A percentile compares a stretch with the other conserved stretches of the same genome.
Conservation (phyloP, 1,284 basidiomycete species). For the Gomphus bonarii region DNA sequence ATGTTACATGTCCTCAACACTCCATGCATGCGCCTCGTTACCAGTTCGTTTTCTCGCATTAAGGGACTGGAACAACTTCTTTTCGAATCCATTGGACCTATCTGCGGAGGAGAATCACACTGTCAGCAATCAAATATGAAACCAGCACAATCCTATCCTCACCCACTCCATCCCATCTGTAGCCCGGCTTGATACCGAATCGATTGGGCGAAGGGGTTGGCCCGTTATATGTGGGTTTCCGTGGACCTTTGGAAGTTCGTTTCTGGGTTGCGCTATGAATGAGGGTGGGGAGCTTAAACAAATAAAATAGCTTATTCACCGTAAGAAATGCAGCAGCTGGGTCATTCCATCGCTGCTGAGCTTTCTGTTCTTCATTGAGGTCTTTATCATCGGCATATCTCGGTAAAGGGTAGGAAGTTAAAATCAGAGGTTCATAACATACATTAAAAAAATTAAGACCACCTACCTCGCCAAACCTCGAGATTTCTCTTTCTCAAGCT, state of each 20-base stretch:
- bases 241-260: conserved; percentile 63
- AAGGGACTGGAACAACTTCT: conserved; percentile 75
- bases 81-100: conserved; percentile 91
- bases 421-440: not conserved
- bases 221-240: conserved; percentile 78
- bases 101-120: conserved; percentile 36
- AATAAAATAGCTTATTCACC: conserved; percentile 35
- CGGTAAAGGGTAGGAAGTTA: not conserved
- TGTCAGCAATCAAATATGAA: not conserved
- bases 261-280: conserved; percentile 33
- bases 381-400: conserved; percentile 72
- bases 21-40: conserved; percentile 71
- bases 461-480: conserved; percentile 60
- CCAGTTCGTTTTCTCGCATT: conserved; percentile 65
- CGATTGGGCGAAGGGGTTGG: conserved; percentile 89
- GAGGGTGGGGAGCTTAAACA: not conserved
- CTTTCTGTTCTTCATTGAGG: conserved; percentile 75
- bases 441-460: not conserved
- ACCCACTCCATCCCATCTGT: conserved; percentile 97
- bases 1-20: conserved; percentile 81
- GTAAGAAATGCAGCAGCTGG: conserved; percentile 89
- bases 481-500: conserved; percentile 55
- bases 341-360: conserved; percentile 85
- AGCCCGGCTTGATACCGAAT: conserved; percentile 90
- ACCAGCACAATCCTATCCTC: conserved; percentile 23